phyloP scores from a whole-genome alignment of 306 rosid species.

The Corylus heterophylla region DNA sequence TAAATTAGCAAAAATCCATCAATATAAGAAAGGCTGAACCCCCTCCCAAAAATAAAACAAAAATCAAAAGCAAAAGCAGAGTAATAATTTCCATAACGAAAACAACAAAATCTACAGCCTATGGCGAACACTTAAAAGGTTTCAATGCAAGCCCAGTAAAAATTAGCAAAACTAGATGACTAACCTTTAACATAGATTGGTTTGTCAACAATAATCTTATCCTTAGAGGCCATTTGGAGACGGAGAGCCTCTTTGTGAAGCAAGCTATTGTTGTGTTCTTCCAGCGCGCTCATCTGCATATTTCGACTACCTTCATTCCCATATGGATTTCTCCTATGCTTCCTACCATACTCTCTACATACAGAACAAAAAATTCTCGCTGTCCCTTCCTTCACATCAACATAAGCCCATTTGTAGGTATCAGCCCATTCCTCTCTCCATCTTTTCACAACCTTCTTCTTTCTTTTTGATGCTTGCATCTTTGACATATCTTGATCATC shows the following conservation, averaged over 20 bases:
- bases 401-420: constrained; percentile 97
- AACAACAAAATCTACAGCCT: constrained; percentile 3
- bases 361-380: constrained; percentile 96
- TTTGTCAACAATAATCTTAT: constrained; percentile 79
- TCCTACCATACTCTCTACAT: constrained; percentile 93
- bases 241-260: constrained; percentile 99
- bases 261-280: constrained; percentile 94
- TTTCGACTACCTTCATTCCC: constrained; percentile 99
- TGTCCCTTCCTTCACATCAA: constrained; percentile 96
- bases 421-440: constrained; percentile 99
- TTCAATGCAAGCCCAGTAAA: constrained; percentile 6
- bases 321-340: constrained; percentile 95
- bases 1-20: constrained; percentile 4
- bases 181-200: constrained; percentile 91
- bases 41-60: not conserved
- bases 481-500: constrained; percentile 80
- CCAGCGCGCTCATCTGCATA: constrained; percentile 99
- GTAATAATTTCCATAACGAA: not conserved
- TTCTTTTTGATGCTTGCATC: constrained; percentile 67
- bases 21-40: not conserved
- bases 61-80: not conserved
- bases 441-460: constrained; percentile 97
- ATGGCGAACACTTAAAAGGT: not conserved
- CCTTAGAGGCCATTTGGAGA: constrained; percentile 95
- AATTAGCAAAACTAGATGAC: constrained; percentile 27